These are phyloP conservation scores for Polymyxa betae DNA, from an alignment of 208 protist genomes.

Conservation along the genomic window DNA sequence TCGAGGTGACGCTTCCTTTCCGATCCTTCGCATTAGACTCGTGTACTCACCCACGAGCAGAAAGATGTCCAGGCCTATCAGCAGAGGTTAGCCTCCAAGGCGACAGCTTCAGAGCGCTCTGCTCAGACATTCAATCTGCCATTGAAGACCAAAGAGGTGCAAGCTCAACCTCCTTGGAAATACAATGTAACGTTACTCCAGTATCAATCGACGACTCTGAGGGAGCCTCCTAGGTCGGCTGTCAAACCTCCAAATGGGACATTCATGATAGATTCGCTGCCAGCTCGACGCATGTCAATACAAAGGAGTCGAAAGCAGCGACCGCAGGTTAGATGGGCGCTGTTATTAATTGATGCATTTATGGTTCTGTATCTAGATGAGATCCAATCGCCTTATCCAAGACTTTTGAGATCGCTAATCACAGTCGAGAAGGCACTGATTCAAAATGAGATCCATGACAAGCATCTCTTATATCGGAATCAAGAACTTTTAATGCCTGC, in stretches of 20 bases:
- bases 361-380: not conserved
- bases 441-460: slow-evolving; percentile 35
- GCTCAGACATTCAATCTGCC: slow-evolving; percentile 82
- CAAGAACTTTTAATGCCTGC: not conserved
- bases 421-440: slow-evolving; percentile 25
- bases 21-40: not conserved
- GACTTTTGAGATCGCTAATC: slow-evolving; percentile 19
- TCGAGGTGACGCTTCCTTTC: not conserved
- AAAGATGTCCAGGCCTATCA: not conserved
- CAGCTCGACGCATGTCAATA: not conserved
- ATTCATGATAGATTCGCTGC: slow-evolving; percentile 74
- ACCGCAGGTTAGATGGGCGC: not conserved
- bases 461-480: slow-evolving; percentile 41
- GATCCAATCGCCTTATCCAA: not conserved
- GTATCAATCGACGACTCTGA: not conserved
- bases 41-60: not conserved
- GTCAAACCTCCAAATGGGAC: slow-evolving; percentile 82
- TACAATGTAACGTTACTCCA: slow-evolving; percentile 71
- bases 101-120: slow-evolving; percentile 76
- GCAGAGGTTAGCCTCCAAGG: not conserved
- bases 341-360: not conserved
- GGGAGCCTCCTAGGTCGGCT: not conserved
- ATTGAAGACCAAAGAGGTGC: slow-evolving; percentile 82
- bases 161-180: slow-evolving; percentile 73
- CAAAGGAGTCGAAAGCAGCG: slow-evolving; percentile 61